Conservation (phyloP, 129 eudicot species). For the Escallonia herrerae region DNA sequence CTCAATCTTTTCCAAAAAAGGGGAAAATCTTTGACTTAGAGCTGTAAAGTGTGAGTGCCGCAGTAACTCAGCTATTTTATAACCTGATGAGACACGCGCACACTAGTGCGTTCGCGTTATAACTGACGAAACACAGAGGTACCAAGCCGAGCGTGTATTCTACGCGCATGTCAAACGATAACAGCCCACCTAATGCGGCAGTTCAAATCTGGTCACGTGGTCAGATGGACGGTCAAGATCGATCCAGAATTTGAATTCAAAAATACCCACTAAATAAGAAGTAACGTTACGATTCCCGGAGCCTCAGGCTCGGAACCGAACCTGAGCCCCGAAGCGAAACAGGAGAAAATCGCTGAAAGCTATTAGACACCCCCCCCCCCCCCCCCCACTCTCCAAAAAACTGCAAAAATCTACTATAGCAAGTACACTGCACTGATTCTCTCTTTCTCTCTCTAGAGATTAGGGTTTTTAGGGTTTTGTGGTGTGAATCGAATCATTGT, state of each 20-base stretch:
- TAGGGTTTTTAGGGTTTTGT: not conserved
- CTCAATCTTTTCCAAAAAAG: no score
- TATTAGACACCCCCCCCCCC: no score
- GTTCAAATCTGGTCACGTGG: not conserved
- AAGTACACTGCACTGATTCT: not conserved
- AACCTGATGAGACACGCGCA: no score
- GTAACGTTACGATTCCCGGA: constrained; percentile 40
- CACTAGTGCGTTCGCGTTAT: no score
- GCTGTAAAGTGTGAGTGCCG: no score
- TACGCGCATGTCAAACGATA: no score
- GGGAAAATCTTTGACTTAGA: no score
- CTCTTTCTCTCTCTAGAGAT: not conserved
- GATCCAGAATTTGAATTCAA: constrained; percentile 38
- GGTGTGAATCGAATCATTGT: not conserved
- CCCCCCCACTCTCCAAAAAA: constrained; percentile 3
- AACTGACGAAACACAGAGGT: no score
- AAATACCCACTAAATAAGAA: not conserved
- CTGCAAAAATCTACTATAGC: not conserved
- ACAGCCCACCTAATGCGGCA: no score
- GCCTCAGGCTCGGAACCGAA: constrained; percentile 40
- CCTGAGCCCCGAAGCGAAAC: constrained; percentile 9
- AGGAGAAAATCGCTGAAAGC: not conserved
- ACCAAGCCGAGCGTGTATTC: no score
- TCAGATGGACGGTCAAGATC: constrained; percentile 21
- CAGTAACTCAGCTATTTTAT: no score